These are phyloP conservation scores for Stramenopiles sp. DNA, from an alignment of 352 stramenopile genomes.

Conservation along the genomic window DNA sequence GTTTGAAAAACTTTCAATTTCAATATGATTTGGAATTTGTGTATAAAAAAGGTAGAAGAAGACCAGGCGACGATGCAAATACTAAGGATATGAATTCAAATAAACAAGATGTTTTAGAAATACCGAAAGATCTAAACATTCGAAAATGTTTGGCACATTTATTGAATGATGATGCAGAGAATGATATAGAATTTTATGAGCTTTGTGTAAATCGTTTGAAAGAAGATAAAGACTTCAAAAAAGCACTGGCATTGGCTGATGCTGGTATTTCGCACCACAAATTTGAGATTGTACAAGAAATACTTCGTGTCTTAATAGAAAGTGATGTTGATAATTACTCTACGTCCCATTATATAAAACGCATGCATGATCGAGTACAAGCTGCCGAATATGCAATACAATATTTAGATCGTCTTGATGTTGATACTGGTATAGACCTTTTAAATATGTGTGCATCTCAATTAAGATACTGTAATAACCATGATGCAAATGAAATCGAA, in stretches of 20 bases:
- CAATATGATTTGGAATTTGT: not conserved
- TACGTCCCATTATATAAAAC: not conserved
- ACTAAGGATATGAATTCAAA: too few relatives aligned
- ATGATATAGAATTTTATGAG: not conserved
- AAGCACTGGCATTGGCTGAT: not conserved
- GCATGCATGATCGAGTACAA: not conserved
- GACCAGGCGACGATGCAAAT: too few relatives aligned
- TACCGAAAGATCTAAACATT: not conserved
- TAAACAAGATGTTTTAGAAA: not conserved
- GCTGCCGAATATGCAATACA: not conserved
- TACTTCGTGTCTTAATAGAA: not conserved
- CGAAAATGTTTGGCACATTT: not conserved
- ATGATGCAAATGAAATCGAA: too few relatives aligned
- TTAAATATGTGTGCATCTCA: not conserved
- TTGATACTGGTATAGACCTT: not conserved
- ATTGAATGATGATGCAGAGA: not conserved
- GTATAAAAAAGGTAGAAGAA: too few relatives aligned
- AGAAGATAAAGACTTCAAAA: not conserved
- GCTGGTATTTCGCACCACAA: not conserved
- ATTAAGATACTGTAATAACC: not conserved
- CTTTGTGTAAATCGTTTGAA: not conserved
- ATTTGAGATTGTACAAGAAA: not conserved
- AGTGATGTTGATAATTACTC: not conserved
- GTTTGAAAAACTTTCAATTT: not conserved
- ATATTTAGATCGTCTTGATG: not conserved